phyloP scores from a whole-genome alignment of 306 rosid species.

The Vicia villosa region DNA sequence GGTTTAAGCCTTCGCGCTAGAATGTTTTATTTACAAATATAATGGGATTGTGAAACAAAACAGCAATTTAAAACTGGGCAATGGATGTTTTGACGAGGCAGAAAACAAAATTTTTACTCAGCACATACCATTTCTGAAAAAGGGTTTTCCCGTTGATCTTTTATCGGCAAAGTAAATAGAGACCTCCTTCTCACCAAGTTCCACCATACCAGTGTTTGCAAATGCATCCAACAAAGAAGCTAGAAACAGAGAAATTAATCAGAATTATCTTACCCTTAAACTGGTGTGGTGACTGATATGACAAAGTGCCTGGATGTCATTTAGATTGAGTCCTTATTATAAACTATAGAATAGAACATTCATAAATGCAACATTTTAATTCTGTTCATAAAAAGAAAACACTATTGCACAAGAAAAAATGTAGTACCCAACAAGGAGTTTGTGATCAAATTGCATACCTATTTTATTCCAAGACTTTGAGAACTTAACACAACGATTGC shows the following conservation, averaged over 20 bases:
- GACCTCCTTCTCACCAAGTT: slow-evolving; percentile 75
- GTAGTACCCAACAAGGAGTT: neutral
- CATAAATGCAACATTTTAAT: neutral
- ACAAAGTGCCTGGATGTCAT: slow-evolving; percentile 14
- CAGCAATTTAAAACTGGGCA: slow-evolving; percentile 23
- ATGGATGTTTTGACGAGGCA: slow-evolving; percentile 18
- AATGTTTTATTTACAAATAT: neutral
- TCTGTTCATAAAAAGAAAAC: slow-evolving; percentile 14
- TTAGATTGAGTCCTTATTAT: slow-evolving; percentile 4
- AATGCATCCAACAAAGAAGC: slow-evolving; percentile 67
- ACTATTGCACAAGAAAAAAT: neutral
- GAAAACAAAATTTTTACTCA: slow-evolving; percentile 20
- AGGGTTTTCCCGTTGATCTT: slow-evolving; percentile 77
- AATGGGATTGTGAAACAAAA: slow-evolving; percentile 15
- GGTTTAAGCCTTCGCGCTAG: neutral
- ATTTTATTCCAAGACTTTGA: slow-evolving; percentile 68
- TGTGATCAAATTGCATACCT: slow-evolving; percentile 53
- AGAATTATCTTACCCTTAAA: slow-evolving; percentile 22
- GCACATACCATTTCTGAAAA: slow-evolving; percentile 73
- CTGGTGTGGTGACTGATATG: slow-evolving; percentile 7
- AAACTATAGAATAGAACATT: slow-evolving; percentile 1
- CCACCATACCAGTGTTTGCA: slow-evolving; percentile 73
- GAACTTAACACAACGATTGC: slow-evolving; percentile 69
- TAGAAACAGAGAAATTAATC: slow-evolving; percentile 39
- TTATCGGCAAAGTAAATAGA: slow-evolving; percentile 69